Base-by-base conservation (phyloP, 345 rosid species). In the Eucalyptus lansdowneana region DNA sequence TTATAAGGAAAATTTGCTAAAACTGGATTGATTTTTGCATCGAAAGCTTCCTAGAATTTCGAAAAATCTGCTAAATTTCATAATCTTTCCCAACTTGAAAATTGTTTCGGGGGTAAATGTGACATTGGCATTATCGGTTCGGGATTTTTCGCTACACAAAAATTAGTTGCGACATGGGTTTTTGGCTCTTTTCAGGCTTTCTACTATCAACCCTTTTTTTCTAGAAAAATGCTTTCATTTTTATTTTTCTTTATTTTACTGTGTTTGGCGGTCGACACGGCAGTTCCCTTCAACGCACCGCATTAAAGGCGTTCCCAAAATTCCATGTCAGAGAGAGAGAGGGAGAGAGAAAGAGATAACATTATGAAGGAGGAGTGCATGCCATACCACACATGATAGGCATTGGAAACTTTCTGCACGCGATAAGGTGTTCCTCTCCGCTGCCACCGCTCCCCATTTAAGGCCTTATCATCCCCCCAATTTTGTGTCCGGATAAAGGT, bases 111-210 rank as follows among this genome's bases (percentile, higher is more conserved):
- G 34, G 34, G 1, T 14, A 65, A 65, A 29, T n/a, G 37, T 2
- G 5, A 13, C 2, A 3, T 12, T 27, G 4, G 31, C 0, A 60
- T 27, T 12, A 12, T 6, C 0, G 1, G 8, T 60, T 60, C 0
- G 8, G 0, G 8, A 27, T 12, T 60, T 27, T 60, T 3, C 0
- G 2, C 0, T 0, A 62, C 16, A 62, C 34, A 6, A 62, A 62
- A 62, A 62, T 62, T 29, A 62, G 5, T 27, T 13, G 31, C 34
- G 5, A 62, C 17, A 29, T 6, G 69, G 8, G 17, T 27, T 29
- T 62, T 12, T 14, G 31, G 69, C n/a, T 60, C 1, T 56, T 56
- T 8, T 9, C 2, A 62, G 69, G 14, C 34, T 6, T 29, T 62
- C 9, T 62, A 29, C 14, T 6, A 62, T 27, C 3, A 29, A 62